These are phyloP conservation scores for Trichoderma koningii DNA, from an alignment of 2,329 filamentous ascomycete genomes.

Conservation along the genomic window DNA sequence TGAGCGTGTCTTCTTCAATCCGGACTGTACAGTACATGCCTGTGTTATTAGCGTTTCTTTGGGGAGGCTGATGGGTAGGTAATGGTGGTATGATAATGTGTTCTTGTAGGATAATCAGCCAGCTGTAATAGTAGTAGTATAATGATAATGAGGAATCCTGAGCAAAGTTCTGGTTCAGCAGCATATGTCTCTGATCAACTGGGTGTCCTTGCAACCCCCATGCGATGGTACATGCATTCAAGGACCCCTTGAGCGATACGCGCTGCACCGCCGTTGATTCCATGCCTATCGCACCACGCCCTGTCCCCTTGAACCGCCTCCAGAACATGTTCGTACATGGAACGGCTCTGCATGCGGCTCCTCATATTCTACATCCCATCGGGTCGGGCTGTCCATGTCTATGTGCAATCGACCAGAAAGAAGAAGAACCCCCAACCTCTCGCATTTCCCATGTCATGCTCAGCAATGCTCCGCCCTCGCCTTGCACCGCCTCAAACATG, in stretches of 20 bases:
- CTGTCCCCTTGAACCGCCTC: not conserved
- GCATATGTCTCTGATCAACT: too few species aligned
- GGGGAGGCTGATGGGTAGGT: not conserved
- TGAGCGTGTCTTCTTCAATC: not conserved
- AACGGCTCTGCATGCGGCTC: not conserved
- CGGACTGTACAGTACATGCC: too few species aligned
- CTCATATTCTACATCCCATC: not conserved
- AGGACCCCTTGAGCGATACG: not conserved
- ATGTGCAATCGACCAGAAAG: too few species aligned
- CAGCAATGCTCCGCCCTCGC: not conserved
- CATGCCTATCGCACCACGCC: constrained; percentile 4
- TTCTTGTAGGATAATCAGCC: constrained; percentile 6
- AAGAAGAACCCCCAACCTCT: too few species aligned
- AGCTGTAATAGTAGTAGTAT: not conserved
- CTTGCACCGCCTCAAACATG: constrained; percentile 20
- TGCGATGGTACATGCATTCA: not conserved
- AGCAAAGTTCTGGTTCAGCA: not conserved
- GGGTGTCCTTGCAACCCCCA: not conserved
- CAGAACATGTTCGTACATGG: not conserved
- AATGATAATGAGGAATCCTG: constrained; percentile 6
- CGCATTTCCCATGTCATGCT: too few species aligned
- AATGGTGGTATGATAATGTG: not conserved
- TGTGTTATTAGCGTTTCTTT: not conserved
- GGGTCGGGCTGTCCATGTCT: too few species aligned
- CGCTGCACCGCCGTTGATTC: not conserved